These are phyloP conservation scores for Saccharomycopsis oosterbeekiorum DNA, from an alignment of 805 yeast genomes.

Conservation along the genomic window DNA sequence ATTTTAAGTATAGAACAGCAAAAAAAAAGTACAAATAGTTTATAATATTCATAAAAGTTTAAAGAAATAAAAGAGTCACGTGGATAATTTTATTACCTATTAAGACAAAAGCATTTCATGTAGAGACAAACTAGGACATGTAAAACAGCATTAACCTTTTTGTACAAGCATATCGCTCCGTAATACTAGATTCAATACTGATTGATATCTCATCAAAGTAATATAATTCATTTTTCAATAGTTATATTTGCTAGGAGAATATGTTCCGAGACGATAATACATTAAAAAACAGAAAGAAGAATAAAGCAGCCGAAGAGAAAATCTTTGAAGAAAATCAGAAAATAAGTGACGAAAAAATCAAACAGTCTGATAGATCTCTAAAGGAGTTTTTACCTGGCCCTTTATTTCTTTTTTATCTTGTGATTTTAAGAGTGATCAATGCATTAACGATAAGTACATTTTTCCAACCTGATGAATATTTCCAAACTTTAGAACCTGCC, in stretches of 20 bases:
- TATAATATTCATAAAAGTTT: too few species aligned
- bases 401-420: constrained; percentile 23
- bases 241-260: neutral
- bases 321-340: neutral
- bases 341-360: neutral
- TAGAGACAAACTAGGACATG: too few species aligned
- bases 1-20: too few species aligned
- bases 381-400: neutral
- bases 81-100: too few species aligned
- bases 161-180: too few species aligned
- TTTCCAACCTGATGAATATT: constrained; percentile 95
- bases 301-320: neutral
- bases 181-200: neutral
- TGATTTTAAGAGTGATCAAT: constrained; percentile 46
- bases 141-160: too few species aligned
- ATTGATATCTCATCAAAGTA: neutral
- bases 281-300: neutral
- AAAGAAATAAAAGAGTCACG: too few species aligned
- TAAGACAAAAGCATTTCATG: too few species aligned
- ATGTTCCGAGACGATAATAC: neutral
- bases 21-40: too few species aligned
- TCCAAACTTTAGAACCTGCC: constrained; percentile 91
- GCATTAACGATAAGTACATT: constrained; percentile 58
- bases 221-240: neutral
- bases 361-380: neutral